phyloP scores from a whole-genome alignment of 2,329 filamentous ascomycete species.

The Cryphonectria radicalis region DNA sequence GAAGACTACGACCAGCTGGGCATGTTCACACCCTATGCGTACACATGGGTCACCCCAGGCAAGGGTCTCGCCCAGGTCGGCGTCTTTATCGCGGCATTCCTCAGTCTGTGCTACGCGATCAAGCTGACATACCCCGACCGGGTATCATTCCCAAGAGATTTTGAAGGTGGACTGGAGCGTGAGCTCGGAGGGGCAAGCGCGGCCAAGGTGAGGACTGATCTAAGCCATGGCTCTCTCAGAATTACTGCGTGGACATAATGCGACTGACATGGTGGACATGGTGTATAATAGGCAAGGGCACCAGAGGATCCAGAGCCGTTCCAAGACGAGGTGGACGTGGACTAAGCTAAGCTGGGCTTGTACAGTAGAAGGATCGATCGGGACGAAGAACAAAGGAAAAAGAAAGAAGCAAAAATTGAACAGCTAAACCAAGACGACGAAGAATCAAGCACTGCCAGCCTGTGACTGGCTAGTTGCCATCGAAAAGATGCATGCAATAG shows the following conservation, averaged over 20 bases:
- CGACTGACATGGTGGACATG: constrained; percentile 20
- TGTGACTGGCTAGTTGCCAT: background rate
- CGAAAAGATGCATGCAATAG: background rate
- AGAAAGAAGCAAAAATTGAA: background rate
- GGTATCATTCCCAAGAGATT: constrained; percentile 70
- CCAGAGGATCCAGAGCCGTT: constrained; percentile 59
- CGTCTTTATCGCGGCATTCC: constrained; percentile 65
- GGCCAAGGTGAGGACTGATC: constrained; percentile 60
- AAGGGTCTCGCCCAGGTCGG: constrained; percentile 73
- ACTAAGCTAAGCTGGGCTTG: constrained; percentile 34
- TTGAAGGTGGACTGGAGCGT: constrained; percentile 71
- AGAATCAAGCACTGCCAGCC: background rate
- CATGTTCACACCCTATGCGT: constrained; percentile 86
- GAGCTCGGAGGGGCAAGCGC: constrained; percentile 75
- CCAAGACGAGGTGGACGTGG: constrained; percentile 35
- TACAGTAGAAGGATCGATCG: constrained; percentile 17
- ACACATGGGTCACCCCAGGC: constrained; percentile 77
- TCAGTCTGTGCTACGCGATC: constrained; percentile 70
- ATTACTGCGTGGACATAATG: no score
- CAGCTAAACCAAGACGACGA: background rate
- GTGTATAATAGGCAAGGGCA: constrained; percentile 52
- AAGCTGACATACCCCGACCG: constrained; percentile 74
- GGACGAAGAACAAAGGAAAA: background rate
- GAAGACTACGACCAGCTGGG: constrained; percentile 95
- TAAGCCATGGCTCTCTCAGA: background rate